Base-by-base conservation (phyloP, 2,329 filamentous ascomycete species). In the Colletotrichum sp. region DNA sequence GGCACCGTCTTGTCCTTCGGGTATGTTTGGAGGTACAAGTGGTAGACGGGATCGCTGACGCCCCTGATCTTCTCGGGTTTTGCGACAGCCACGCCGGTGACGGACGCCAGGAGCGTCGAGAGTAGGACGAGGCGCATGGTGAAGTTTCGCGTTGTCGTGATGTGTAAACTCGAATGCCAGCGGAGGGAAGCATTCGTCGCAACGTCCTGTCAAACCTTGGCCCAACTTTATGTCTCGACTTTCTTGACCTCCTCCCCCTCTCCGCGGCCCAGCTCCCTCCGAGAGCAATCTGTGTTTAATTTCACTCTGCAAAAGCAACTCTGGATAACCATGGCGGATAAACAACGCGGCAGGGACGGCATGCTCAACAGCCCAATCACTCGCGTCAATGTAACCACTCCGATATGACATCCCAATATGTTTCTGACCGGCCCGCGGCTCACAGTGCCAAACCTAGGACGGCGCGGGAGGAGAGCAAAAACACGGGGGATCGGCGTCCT, bases 21-120 rank as follows among this genome's bases (percentile, higher is more conserved):
- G 70, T 85, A 84, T 5, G 85, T 82, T 80, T 90, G 89, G 5
- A 91, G 83, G 77, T 91, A 90, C 26, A 88, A 84, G 79, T 91
- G 89, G 77, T 86, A 90, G 71, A 90, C 87, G 4, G 89, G 89
- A 8, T 84, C 83, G 71, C 83, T 81, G 10, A 90, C 88, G 48
- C 86, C 86, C 38, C 88, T 88, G 76, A 90, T 89, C 79, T 88
- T 86, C 79, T 88, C 86, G 15, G 87, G 83, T 68, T 88, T 88
- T 56, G 84, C 84, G 8, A 80, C 73, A n/a, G 80, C 79, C 5
- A 38, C 24, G 58, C 61, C 28, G 10, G 67, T 26, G 34, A 78
- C 18, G 48, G 70, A 67, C 34, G 34, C 43, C 61, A 67, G 65
- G 13, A 56, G 60, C 70, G 58, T 9, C 38, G 62, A 69, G n/a